Base-by-base conservation (phyloP, 2,329 filamentous ascomycete species). In the Hypoxylon sp. region DNA sequence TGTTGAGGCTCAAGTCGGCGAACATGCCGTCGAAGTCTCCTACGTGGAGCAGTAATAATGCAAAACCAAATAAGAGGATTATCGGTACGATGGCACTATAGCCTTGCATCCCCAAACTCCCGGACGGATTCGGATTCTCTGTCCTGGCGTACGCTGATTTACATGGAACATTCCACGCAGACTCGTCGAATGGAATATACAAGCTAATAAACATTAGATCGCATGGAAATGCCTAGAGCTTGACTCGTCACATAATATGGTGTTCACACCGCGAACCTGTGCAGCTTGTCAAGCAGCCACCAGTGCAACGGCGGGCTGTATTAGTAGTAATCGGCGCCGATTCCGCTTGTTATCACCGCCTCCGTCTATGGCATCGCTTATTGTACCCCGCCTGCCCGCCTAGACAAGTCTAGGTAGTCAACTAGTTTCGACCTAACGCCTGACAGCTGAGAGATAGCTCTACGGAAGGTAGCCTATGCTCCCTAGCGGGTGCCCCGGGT, bases 371-470 rank as follows among this genome's bases (percentile, higher is more conserved):
- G 19, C 40, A 46, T 37, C 49, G 41, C 54, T 50, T 44, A 50
- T 41, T 50, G 32, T 36, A 29, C 21, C 17, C 13, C 37, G 21
- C 5, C 21, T 25, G 21, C 5, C 21, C 9, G 9, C 21, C 21
- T 50, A 40, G 42, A 51, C 17, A 19, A 45, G 50, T 59, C 36
- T 23, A 29, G 23, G 41, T 34, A 16, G 31, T 26, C 13, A 40
- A 25, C 11, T 51, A 34, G 40, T 54, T 49, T 53, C 56, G 49
- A 43, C 53, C 49, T 48, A 54, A 51, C 31, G 50, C 49, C 44
- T 59, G 49, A 51, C 45, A 57, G 45, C 50, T 57, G 52, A 53
- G 32, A 57, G 37, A 53, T 59, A 59, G 45, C 52, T 48, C 23
- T 25, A 42, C 17, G 42, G 29, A 31, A 47, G 38, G 50, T 48